Evolutionary conservation across 805 yeast species (phyloP).

Genomic region (Saturnispora bothae): DNA sequence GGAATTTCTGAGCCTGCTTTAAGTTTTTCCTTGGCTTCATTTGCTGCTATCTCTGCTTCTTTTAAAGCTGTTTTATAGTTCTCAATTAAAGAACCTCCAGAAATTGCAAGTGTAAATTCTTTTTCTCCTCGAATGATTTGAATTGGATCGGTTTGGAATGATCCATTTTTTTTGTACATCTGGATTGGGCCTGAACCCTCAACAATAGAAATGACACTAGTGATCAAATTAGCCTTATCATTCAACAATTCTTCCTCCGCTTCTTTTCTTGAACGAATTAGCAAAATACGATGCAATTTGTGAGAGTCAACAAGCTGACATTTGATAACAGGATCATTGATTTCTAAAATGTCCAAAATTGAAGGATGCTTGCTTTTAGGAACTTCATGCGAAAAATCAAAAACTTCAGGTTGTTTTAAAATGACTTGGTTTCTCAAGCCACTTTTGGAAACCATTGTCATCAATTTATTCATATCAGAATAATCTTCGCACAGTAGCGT

Average conservation of each 20-base stretch:
- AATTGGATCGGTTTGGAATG: slow-evolving; percentile 25
- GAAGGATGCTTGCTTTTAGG: slow-evolving; percentile 36
- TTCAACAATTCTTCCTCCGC: slow-evolving; percentile 38
- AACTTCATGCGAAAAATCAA: slow-evolving; percentile 37
- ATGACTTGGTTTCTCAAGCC: slow-evolving; percentile 29
- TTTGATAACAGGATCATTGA: slow-evolving; percentile 43
- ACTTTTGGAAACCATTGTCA: not conserved
- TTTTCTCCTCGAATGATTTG: slow-evolving; percentile 13
- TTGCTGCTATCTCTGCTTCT: slow-evolving; percentile 10
- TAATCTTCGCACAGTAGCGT: slow-evolving; percentile 60
- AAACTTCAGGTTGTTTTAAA: slow-evolving; percentile 45
- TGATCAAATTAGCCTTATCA: slow-evolving; percentile 20
- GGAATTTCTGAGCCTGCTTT: not conserved
- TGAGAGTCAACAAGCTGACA: slow-evolving; percentile 55
- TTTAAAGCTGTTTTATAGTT: slow-evolving; percentile 3
- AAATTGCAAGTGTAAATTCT: slow-evolving; percentile 14
- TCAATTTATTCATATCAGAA: slow-evolving; percentile 4
- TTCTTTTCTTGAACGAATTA: slow-evolving; percentile 39
- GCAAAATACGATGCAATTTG: slow-evolving; percentile 46
- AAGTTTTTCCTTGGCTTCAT: slow-evolving; percentile 12
- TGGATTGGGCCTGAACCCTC: slow-evolving; percentile 17
- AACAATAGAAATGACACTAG: slow-evolving; percentile 21
- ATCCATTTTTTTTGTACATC: slow-evolving; percentile 20
- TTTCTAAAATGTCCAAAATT: slow-evolving; percentile 49
- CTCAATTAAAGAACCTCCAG: slow-evolving; percentile 17